Conservation (phyloP, 2,329 filamentous ascomycete genomes). For the Thielaviopsis ethacetica region DNA sequence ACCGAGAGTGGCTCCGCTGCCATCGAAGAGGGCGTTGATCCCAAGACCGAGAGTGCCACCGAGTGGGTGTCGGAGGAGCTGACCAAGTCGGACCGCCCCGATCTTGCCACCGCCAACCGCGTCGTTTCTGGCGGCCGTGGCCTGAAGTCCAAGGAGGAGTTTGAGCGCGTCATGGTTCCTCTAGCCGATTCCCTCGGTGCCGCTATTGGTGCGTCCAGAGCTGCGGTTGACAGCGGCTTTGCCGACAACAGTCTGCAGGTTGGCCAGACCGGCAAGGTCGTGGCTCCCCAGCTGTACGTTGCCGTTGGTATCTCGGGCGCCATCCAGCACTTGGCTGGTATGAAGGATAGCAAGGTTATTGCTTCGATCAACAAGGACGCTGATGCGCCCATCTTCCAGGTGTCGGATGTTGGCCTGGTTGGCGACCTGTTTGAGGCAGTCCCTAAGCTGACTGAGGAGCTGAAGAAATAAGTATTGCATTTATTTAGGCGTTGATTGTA, state of each 20-base stretch:
- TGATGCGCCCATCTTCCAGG: slow-evolving; percentile 95
- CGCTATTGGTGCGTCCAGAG: slow-evolving; percentile 88
- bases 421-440: slow-evolving; percentile 93
- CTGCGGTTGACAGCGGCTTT: slow-evolving; percentile 91
- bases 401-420: slow-evolving; percentile 89
- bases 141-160: slow-evolving; percentile 95
- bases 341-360: slow-evolving; percentile 99
- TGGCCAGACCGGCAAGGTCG: slow-evolving; percentile 96
- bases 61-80: slow-evolving; percentile 94
- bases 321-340: slow-evolving; percentile 94
- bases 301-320: slow-evolving; percentile 93
- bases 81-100: slow-evolving; percentile 82
- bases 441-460: slow-evolving; percentile 87
- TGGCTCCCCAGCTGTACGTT: slow-evolving; percentile 87
- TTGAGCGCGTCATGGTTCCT: slow-evolving; percentile 81
- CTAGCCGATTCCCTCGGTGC: slow-evolving; percentile 84
- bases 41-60: slow-evolving; percentile 54
- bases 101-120: slow-evolving; percentile 72
- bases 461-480: slow-evolving; percentile 37
- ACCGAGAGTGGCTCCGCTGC: slow-evolving; percentile 56
- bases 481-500: neutral
- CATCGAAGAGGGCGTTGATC: slow-evolving; percentile 69
- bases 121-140: slow-evolving; percentile 91
- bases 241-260: slow-evolving; percentile 98
- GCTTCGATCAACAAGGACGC: slow-evolving; percentile 96